phyloP scores from a whole-genome alignment of 345 rosid genomes.

The Dipteronia dyeriana region DNA sequence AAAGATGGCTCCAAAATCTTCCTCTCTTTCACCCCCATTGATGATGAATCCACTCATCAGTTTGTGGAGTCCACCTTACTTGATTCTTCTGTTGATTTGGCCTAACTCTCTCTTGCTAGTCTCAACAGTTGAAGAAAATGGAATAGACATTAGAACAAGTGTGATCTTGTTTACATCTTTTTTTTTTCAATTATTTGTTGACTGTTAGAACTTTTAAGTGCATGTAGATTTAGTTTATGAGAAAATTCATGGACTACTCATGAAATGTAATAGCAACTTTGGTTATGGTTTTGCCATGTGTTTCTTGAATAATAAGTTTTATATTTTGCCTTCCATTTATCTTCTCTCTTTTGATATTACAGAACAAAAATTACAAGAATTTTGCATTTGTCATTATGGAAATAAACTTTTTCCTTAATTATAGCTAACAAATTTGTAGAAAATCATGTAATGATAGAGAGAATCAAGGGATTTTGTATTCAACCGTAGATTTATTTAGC shows the following conservation, averaged over 20 bases:
- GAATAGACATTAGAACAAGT: background rate
- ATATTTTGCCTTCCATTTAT: background rate
- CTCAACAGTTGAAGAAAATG: background rate
- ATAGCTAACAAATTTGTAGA: background rate
- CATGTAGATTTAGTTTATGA: no score
- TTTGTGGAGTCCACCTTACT: background rate
- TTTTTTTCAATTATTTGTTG: background rate
- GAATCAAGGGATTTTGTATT: background rate
- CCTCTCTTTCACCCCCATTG: slow-evolving; percentile 50
- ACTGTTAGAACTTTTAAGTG: background rate
- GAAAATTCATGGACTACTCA: background rate
- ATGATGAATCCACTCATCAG: slow-evolving; percentile 22
- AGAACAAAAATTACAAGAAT: background rate
- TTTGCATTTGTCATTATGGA: background rate
- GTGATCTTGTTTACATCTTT: background rate
- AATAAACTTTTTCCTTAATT: background rate
- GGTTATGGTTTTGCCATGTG: background rate
- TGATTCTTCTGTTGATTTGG: background rate
- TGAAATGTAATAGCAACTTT: background rate
- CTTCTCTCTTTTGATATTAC: background rate
- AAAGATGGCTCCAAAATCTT: slow-evolving; percentile 58
- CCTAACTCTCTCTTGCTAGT: background rate
- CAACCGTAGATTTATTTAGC: background rate
- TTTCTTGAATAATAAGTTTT: background rate
- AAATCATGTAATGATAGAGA: background rate